These are phyloP conservation scores for Xanthoconium stramineum DNA, from an alignment of 768 basidiomycete species.

Conservation along the genomic window DNA sequence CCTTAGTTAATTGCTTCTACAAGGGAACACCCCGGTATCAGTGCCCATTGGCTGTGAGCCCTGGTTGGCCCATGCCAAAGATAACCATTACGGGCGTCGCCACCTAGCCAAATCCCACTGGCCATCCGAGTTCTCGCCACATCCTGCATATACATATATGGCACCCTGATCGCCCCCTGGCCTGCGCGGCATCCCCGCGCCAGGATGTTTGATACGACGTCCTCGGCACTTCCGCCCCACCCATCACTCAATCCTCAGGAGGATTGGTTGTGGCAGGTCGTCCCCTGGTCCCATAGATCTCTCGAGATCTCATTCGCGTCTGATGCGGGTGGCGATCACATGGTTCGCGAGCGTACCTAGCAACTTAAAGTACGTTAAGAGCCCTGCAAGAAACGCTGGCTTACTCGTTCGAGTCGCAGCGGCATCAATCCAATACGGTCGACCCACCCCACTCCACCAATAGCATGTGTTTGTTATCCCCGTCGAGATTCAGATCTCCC, in stretches of 20 bases:
- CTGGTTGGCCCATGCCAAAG: too few species aligned
- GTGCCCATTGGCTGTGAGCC: too few species aligned
- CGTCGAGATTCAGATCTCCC: too few species aligned
- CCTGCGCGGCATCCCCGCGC: neutral
- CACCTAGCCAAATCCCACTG: neutral
- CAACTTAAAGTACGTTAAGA: too few species aligned
- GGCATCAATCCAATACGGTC: too few species aligned
- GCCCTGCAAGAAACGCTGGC: too few species aligned
- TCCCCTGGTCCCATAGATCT: conserved; percentile 1
- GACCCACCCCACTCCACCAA: too few species aligned
- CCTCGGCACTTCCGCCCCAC: conserved; percentile 9
- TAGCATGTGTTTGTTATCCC: too few species aligned
- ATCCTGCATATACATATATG: conserved; percentile 11
- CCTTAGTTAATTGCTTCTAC: too few species aligned
- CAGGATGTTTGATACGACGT: conserved; percentile 13
- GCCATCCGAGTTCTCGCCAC: neutral
- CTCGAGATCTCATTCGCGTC: conserved; percentile 2
- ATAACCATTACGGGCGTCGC: neutral
- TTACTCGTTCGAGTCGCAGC: too few species aligned
- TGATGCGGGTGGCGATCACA: too few species aligned
- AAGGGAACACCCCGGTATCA: neutral
- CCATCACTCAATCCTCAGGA: conserved; percentile 1
- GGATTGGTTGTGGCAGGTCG: neutral
- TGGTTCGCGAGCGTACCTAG: too few species aligned
- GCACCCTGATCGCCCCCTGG: neutral